A percentile compares a stretch with the other conserved stretches of the same genome.
Evolutionary conservation across 192 early-diverging fungal genomes (phyloP).

Genomic region (Rhizophagus clarus): DNA sequence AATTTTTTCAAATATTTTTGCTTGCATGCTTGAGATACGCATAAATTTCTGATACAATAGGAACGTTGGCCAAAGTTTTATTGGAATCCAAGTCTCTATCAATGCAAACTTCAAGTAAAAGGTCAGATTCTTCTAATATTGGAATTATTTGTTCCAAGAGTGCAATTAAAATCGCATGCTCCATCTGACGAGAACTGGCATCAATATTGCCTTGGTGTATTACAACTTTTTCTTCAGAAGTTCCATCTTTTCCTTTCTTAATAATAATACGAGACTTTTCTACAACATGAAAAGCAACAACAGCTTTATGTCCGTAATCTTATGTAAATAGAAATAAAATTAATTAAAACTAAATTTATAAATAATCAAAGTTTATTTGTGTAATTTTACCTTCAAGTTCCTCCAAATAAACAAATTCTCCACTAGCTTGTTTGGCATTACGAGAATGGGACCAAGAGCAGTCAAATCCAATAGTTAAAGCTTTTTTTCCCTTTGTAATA

Average conservation of each 20-base stretch:
- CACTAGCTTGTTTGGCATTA: neutral
- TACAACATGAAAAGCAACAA: neutral
- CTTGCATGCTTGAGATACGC: neutral
- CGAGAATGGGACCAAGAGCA: neutral
- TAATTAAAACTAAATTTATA: no score
- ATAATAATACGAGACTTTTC: neutral
- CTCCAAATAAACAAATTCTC: neutral
- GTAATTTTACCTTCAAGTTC: neutral
- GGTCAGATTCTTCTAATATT: neutral
- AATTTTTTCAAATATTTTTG: no score
- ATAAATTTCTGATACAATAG: conserved; percentile 1
- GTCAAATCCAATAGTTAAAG: neutral
- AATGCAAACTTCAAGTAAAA: neutral
- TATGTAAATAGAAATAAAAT: no score
- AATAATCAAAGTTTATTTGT: no score
- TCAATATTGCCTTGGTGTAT: neutral
- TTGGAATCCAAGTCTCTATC: neutral
- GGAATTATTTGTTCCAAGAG: neutral
- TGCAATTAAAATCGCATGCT: neutral
- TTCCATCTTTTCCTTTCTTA: neutral
- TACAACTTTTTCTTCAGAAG: neutral
- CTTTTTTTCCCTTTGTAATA: neutral
- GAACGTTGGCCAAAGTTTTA: neutral
- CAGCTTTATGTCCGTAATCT: no score
- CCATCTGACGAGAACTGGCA: neutral